Conservation (phyloP, 73 alveolate species). For the Tetrahymena elliotti region DNA sequence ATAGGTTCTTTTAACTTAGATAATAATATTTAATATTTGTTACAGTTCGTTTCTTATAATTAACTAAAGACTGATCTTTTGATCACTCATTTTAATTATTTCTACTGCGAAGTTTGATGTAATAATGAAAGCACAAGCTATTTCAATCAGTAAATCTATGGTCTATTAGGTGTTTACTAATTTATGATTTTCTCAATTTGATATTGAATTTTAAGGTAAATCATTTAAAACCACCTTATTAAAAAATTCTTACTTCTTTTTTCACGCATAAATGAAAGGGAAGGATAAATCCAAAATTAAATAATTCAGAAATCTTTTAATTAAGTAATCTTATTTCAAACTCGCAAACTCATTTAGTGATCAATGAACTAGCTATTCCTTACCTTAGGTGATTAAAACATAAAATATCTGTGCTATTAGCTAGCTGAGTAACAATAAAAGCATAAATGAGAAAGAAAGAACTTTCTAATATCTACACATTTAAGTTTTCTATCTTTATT, state of each 20-base stretch:
- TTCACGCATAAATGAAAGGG: background rate
- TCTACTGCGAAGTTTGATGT: no score
- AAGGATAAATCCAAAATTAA: background rate
- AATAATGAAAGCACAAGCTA: background rate
- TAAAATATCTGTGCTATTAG: background rate
- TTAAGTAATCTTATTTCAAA: background rate
- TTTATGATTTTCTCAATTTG: background rate
- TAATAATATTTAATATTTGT: no score
- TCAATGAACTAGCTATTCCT: background rate
- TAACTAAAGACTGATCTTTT: no score
- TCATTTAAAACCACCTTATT: background rate
- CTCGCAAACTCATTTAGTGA: background rate
- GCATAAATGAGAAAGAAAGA: background rate
- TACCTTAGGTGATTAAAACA: background rate
- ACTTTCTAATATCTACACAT: background rate
- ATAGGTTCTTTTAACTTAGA: no score
- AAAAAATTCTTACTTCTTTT: background rate
- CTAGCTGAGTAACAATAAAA: background rate
- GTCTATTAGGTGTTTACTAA: background rate
- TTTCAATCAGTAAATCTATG: background rate
- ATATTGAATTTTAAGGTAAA: background rate
- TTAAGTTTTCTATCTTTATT: background rate
- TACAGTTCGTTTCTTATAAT: no score
- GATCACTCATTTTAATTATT: no score
- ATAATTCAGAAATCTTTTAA: background rate